Evolutionary conservation across 1,139 yeast genomes (phyloP).

Genomic region (Blastobotrys apis): DNA sequence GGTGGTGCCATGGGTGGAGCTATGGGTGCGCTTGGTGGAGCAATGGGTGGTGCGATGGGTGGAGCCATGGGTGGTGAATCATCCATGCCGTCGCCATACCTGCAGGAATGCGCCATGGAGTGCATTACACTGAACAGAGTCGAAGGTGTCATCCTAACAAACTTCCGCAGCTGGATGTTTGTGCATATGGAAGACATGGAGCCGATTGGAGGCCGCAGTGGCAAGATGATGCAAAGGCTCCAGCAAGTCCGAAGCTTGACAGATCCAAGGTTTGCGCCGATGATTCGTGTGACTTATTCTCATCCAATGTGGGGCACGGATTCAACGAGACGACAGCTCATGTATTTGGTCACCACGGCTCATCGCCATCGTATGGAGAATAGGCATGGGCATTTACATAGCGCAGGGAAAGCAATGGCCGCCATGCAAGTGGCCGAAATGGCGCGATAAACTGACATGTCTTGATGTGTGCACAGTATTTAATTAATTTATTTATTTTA

Average conservation of each 20-base stretch:
- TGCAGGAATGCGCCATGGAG: constrained; percentile 9
- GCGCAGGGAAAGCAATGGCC: constrained; percentile 8
- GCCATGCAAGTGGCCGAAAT: constrained; percentile 9
- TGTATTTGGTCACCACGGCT: constrained; percentile 1
- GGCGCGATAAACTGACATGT: too few relatives aligned
- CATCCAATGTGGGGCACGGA: constrained; percentile 6
- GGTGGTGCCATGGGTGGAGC: not conserved
- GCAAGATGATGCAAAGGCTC: not conserved
- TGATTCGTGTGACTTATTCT: constrained; percentile 10
- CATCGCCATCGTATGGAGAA: not conserved
- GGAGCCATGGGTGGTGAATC: not conserved
- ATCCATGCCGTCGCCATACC: constrained; percentile 4
- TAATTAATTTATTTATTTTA: too few relatives aligned
- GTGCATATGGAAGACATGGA: constrained; percentile 8
- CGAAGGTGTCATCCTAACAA: constrained; percentile 9
- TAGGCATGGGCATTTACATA: constrained; percentile 2
- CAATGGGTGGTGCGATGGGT: not conserved
- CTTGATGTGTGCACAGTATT: too few relatives aligned
- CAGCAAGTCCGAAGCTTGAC: constrained; percentile 2
- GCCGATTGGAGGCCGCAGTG: constrained; percentile 1
- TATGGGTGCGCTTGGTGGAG: not conserved
- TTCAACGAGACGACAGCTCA: constrained; percentile 2
- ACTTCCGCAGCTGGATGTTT: constrained; percentile 10
- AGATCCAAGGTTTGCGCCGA: constrained; percentile 11
- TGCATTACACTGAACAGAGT: constrained; percentile 7